phyloP scores from a whole-genome alignment of 2,329 filamentous ascomycete species.

The Colletotrichum musae region DNA sequence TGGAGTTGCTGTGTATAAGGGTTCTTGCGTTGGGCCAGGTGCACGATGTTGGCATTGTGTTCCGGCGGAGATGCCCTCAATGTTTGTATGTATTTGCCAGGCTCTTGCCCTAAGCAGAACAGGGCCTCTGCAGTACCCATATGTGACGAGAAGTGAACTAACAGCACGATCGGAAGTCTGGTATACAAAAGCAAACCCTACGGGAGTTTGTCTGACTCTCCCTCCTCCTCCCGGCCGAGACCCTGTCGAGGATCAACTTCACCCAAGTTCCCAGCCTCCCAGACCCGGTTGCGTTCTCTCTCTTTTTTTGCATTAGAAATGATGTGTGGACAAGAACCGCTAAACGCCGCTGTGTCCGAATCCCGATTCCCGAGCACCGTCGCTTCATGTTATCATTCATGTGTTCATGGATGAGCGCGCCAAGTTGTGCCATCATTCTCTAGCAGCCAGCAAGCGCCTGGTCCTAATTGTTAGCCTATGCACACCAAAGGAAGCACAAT shows the following conservation, averaged over 20 bases:
- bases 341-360: conserved; percentile 20
- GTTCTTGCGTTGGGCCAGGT: too few relatives aligned
- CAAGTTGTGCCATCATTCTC: not conserved
- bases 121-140: not conserved
- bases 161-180: conserved; percentile 4
- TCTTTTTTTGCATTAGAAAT: conserved; percentile 9
- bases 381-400: conserved; percentile 12
- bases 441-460: conserved; percentile 33
- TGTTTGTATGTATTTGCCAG: not conserved
- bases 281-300: not conserved
- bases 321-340: not conserved
- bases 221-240: not conserved
- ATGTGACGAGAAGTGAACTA: not conserved
- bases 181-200: conserved; percentile 16
- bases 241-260: conserved; percentile 17
- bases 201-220: too few relatives aligned
- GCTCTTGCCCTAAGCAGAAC: not conserved
- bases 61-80: not conserved
- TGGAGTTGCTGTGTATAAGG: too few relatives aligned
- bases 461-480: not conserved
- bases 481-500: not conserved
- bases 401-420: conserved; percentile 1
- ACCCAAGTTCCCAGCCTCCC: conserved; percentile 7
- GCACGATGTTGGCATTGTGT: too few relatives aligned
- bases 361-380: conserved; percentile 3